Percentiles rank a stretch among this genome's conserved stretches.
Evolutionary conservation across 1,284 basidiomycete species (phyloP).

Genomic region (Tremellales sp.): DNA sequence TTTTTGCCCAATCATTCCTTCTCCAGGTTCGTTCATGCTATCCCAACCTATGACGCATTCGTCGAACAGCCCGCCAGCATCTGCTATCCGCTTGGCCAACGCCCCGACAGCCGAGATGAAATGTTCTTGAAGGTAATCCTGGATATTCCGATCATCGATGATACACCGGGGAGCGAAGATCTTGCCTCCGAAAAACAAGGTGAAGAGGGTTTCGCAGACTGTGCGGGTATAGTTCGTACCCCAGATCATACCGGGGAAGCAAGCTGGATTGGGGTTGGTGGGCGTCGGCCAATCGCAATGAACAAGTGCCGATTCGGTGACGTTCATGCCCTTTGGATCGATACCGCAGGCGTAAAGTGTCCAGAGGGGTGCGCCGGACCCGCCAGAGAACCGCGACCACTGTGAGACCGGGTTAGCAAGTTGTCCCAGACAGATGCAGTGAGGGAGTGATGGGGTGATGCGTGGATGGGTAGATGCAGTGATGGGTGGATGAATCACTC

Average conservation of each 20-base stretch:
- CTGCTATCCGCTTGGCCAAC: conserved; percentile 70
- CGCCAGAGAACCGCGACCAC: conserved; percentile 97
- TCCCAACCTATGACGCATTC: conserved; percentile 95
- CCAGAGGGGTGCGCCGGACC: conserved; percentile 95
- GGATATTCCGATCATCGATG: conserved; percentile 86
- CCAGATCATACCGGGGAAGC: conserved; percentile 92
- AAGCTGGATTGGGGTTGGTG: conserved; percentile 60
- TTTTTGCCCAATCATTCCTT: conserved; percentile 74
- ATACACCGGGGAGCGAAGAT: conserved; percentile 86
- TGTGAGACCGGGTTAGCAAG: conserved; percentile 45
- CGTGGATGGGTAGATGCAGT: too few relatives aligned
- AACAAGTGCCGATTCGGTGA: conserved; percentile 78
- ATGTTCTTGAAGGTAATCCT: conserved; percentile 86
- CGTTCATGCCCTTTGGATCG: conserved; percentile 75
- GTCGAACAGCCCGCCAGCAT: conserved; percentile 68
- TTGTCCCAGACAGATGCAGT: not conserved
- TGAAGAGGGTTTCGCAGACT: conserved; percentile 82
- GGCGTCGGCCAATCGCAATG: conserved; percentile 78
- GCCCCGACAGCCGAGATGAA: conserved; percentile 71
- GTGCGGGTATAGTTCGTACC: conserved; percentile 91
- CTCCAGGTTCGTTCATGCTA: conserved; percentile 88
- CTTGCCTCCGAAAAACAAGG: conserved; percentile 88
- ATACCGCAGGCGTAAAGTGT: conserved; percentile 88
- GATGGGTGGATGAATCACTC: conserved; percentile 49
- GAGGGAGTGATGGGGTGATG: not conserved